Evolutionary conservation across 2,329 filamentous ascomycete genomes (phyloP).

Genomic region (Talaromyces funiculosus): DNA sequence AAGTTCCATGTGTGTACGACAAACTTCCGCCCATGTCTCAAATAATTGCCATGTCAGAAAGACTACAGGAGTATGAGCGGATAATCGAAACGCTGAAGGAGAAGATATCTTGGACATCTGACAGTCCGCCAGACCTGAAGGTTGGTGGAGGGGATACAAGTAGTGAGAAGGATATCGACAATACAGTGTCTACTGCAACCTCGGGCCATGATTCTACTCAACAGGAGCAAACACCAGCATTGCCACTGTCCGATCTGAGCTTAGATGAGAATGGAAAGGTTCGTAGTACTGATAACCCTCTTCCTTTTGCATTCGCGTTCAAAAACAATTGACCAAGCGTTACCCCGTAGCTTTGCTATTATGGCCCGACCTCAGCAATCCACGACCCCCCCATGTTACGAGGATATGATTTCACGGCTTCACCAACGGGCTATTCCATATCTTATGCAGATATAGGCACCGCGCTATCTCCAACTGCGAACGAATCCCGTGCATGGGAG

Average conservation of each 20-base stretch:
- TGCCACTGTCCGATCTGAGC: background rate
- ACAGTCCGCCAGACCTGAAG: too few relatives aligned
- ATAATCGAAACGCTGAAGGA: background rate
- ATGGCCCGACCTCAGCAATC: background rate
- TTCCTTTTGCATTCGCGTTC: too few relatives aligned
- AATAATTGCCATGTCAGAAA: background rate
- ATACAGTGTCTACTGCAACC: background rate
- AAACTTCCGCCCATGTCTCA: background rate
- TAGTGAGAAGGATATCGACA: too few relatives aligned
- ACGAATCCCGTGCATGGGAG: too few relatives aligned
- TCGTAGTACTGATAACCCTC: background rate
- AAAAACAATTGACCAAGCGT: too few relatives aligned
- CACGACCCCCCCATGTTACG: background rate
- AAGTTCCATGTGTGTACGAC: background rate
- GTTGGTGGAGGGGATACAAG: too few relatives aligned
- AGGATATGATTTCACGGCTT: background rate
- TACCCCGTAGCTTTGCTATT: background rate
- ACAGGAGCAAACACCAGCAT: background rate
- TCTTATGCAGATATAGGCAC: too few relatives aligned
- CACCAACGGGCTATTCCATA: too few relatives aligned
- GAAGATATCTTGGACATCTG: background rate
- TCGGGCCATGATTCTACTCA: background rate
- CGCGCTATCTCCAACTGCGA: too few relatives aligned
- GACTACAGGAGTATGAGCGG: background rate
- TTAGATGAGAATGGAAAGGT: conserved; percentile 1